Base-by-base conservation (phyloP, 495 filamentous ascomycete species). In the Chaetomidium leptoderma region DNA sequence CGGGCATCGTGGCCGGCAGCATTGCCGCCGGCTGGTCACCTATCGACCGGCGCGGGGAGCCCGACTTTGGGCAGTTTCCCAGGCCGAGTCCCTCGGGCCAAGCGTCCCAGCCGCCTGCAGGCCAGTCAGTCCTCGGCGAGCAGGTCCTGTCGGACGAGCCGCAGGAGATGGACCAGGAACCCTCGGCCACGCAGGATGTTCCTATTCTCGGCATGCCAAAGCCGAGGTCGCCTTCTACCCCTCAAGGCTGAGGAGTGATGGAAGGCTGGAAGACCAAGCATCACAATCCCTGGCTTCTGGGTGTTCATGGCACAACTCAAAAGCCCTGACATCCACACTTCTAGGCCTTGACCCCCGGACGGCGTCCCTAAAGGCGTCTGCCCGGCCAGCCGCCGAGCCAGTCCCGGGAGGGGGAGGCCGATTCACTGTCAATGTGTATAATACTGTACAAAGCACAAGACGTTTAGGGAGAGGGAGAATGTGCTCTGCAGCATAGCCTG, bases 11-110 rank as follows among this genome's bases (percentile, higher is more conserved):
- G 55, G 91, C 91, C 35, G 90, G 89, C 50, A 87, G 86, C 71
- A 85, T 96, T 47, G 90, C 83, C 33, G 81, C 77, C 23, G 90
- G 89, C 40, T 95, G 89, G 90, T 95, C 90, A 47, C 91, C 91
- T 0, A 88, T 93, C 53, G 90, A 91, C 39, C 70, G 72, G 30
- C 66, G 61, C 16, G 56, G 52, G 36, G 70, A 66, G 35, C 39
- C 58, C 16, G 64, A 66, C 48, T 70, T 72, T 51, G 62, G 52
- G 6, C 46, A 56, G 49, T 69, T 67, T 44, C 66, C 62, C 0
- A 55, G 52, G 24, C 59, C 60, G 26, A 52, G 55, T 4, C 26
- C 46, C 23, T 16, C 42, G 8, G 61, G 55, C n/a, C 56, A 62
- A 29, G 61, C 64, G 35, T 67, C 70, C 30, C 67, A 66, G 48